phyloP scores from a whole-genome alignment of 306 rosid genomes.

The Prunus fruticosa region DNA sequence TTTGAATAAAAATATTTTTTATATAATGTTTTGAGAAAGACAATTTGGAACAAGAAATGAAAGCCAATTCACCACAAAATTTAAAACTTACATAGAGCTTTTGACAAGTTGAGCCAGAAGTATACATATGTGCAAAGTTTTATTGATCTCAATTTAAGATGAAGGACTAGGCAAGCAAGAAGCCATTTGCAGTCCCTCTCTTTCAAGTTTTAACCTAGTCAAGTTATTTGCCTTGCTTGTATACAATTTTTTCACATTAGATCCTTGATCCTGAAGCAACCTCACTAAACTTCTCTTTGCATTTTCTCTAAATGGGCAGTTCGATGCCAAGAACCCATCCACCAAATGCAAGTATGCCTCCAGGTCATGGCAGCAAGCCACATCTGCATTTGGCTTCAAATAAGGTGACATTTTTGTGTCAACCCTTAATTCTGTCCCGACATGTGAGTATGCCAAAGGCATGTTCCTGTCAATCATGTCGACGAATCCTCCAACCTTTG shows the following conservation, averaged over 20 bases:
- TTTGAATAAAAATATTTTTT: not conserved
- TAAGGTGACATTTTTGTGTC: conserved; percentile 86
- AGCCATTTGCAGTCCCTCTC: conserved; percentile 41
- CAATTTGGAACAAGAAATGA: not conserved
- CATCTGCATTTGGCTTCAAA: conserved; percentile 80
- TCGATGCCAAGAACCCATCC: conserved; percentile 83
- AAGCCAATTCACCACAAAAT: not conserved
- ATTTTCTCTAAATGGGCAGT: conserved; percentile 74
- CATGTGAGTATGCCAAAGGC: conserved; percentile 71
- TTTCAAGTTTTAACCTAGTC: conserved; percentile 41
- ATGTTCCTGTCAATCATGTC: conserved; percentile 52
- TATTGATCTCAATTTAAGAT: not conserved
- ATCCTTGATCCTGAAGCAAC: conserved; percentile 63
- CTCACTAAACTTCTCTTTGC: conserved; percentile 82
- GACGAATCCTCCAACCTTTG: conserved; percentile 30
- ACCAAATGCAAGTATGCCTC: conserved; percentile 93
- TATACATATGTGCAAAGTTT: not conserved
- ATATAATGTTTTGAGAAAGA: not conserved
- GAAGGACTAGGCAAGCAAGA: conserved; percentile 81
- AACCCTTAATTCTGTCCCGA: conserved; percentile 71
- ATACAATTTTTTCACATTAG: conserved; percentile 77
- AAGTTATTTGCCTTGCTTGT: conserved; percentile 67
- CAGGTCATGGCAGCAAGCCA: conserved; percentile 85
- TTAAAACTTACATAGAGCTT: not conserved
- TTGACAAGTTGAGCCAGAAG: not conserved